Evolutionary conservation across 805 yeast species (phyloP).

Genomic region (Lachancea fermentati): DNA sequence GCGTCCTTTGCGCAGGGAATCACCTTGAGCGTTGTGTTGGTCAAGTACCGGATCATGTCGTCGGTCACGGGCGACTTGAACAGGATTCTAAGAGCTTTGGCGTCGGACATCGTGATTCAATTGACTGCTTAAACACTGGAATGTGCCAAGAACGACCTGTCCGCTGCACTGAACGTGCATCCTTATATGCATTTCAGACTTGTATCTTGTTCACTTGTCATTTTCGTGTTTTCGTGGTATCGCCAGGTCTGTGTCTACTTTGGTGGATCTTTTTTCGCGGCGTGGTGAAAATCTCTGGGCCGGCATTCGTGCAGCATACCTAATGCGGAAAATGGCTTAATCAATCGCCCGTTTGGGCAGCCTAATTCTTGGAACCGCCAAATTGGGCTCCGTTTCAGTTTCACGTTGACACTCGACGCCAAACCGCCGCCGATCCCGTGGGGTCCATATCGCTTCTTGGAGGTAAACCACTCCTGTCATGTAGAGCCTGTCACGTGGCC

Average conservation of each 20-base stretch:
- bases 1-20: conserved; percentile 46
- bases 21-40: conserved; percentile 60
- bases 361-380: no score
- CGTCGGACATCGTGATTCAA: conserved; percentile 35
- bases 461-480: no score
- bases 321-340: not conserved
- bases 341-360: not conserved
- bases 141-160: not conserved
- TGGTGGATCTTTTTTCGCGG: not conserved
- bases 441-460: no score
- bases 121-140: not conserved
- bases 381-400: no score
- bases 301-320: no score
- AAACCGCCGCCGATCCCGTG: no score
- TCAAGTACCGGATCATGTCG: conserved; percentile 67
- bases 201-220: not conserved
- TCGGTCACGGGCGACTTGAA: conserved; percentile 64
- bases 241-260: not conserved
- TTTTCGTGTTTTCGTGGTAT: not conserved
- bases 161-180: not conserved
- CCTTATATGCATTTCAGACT: conserved; percentile 5
- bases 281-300: not conserved
- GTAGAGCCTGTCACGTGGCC: no score
- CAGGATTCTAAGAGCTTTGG: conserved; percentile 54
- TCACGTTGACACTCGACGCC: no score